A percentile compares a stretch with the other conserved stretches of the same genome.
Evolutionary conservation across 371 early-diverging fungal genomes (phyloP).

Genomic region (Mortierella polycephala): DNA sequence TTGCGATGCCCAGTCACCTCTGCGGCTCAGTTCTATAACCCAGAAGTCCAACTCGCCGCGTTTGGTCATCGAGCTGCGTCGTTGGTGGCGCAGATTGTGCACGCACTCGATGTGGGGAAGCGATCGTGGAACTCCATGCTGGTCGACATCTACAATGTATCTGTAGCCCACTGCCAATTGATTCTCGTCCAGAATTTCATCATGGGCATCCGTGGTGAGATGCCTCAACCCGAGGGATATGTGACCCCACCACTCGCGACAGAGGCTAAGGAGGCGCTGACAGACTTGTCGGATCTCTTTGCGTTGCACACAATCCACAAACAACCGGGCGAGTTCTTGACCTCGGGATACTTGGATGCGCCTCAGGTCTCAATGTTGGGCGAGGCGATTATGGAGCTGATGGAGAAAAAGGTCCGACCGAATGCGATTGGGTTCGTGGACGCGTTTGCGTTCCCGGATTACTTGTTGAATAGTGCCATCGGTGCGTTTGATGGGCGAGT

Average conservation of each 20-base stretch:
- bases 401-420: slow-evolving; percentile 69
- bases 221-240: slow-evolving; percentile 62
- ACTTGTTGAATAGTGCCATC: slow-evolving; percentile 75
- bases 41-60: slow-evolving; percentile 69
- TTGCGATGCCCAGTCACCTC: slow-evolving; percentile 53
- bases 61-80: slow-evolving; percentile 80
- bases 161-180: slow-evolving; percentile 73
- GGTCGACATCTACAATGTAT: slow-evolving; percentile 71
- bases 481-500: slow-evolving; percentile 80
- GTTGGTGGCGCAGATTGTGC: slow-evolving; percentile 65
- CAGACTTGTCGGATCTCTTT: slow-evolving; percentile 63
- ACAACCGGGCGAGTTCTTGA: slow-evolving; percentile 74
- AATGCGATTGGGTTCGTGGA: slow-evolving; percentile 82
- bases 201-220: slow-evolving; percentile 64
- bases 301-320: slow-evolving; percentile 74
- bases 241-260: slow-evolving; percentile 69
- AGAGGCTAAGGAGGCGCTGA: slow-evolving; percentile 69
- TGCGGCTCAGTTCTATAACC: slow-evolving; percentile 62
- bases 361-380: slow-evolving; percentile 67
- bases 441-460: slow-evolving; percentile 79
- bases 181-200: slow-evolving; percentile 64
- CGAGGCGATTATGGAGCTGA: slow-evolving; percentile 60
- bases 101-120: slow-evolving; percentile 68
- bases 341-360: slow-evolving; percentile 61
- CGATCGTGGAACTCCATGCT: slow-evolving; percentile 78